Evolutionary conservation across 1,139 yeast genomes (phyloP).

Genomic region (Blastobotrys petasosporus): DNA sequence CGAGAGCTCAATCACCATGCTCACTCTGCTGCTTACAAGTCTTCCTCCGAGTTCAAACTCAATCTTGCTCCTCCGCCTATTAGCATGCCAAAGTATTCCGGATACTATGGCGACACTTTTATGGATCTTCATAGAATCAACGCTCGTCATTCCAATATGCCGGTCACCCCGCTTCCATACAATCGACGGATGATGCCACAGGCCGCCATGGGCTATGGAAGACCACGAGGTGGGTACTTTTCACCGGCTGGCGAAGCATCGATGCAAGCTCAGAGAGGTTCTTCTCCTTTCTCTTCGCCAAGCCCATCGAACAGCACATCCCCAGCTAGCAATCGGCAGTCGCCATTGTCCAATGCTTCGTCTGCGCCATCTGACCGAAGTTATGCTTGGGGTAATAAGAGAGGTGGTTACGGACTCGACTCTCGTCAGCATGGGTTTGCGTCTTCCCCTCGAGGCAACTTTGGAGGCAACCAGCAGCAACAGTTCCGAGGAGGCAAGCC

Average conservation of each 20-base stretch:
- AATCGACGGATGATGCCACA: not conserved
- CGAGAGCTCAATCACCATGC: constrained; percentile 48
- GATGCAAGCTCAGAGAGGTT: constrained; percentile 10
- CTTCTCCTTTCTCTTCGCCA: constrained; percentile 9
- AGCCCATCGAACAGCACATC: constrained; percentile 4
- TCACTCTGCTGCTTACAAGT: constrained; percentile 7
- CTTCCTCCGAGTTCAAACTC: constrained; percentile 15
- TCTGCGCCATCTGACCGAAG: constrained; percentile 2
- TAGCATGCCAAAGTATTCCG: constrained; percentile 16
- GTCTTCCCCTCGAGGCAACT: too few species aligned
- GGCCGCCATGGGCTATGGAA: not conserved
- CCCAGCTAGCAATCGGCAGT: constrained; percentile 2
- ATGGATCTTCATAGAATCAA: constrained; percentile 1
- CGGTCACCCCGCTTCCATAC: constrained; percentile 12
- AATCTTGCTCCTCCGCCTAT: constrained; percentile 27
- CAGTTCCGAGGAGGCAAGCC: too few species aligned
- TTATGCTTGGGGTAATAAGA: too few species aligned
- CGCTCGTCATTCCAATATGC: constrained; percentile 10
- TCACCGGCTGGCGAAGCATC: constrained; percentile 4
- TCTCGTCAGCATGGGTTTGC: too few species aligned
- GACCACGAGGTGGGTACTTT: not conserved
- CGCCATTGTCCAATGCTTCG: constrained; percentile 10
- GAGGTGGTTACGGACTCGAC: too few species aligned
- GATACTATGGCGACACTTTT: too few species aligned
- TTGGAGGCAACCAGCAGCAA: too few species aligned